Evolutionary conservation across 2,329 filamentous ascomycete genomes (phyloP).

Genomic region (Laburnicola sp.): DNA sequence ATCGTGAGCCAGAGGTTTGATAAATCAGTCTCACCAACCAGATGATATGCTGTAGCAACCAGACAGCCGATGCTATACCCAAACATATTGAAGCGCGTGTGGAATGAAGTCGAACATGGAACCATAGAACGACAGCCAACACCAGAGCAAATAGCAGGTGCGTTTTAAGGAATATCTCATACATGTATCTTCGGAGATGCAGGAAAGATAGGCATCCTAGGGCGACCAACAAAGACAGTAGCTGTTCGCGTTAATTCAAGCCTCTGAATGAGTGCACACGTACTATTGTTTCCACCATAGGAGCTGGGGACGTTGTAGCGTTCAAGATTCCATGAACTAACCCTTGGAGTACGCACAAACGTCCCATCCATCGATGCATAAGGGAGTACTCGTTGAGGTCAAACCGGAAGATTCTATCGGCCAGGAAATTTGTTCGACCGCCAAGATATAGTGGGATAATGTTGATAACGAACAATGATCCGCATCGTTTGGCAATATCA

Average conservation of each 20-base stretch:
- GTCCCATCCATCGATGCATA: slow-evolving; percentile 14
- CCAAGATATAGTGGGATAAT: slow-evolving; percentile 14
- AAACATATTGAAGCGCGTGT: neutral
- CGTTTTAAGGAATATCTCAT: slow-evolving; percentile 15
- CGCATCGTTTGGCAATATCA: slow-evolving; percentile 13
- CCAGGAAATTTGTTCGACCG: slow-evolving; percentile 12
- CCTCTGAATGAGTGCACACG: neutral
- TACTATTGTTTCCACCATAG: slow-evolving; percentile 1
- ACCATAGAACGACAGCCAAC: slow-evolving; percentile 7
- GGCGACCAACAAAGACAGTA: slow-evolving; percentile 6
- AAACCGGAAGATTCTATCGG: slow-evolving; percentile 7
- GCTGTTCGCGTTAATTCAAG: slow-evolving; percentile 1
- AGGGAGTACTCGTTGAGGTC: slow-evolving; percentile 6
- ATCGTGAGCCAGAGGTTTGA: neutral
- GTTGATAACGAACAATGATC: slow-evolving; percentile 16
- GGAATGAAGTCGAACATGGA: slow-evolving; percentile 1
- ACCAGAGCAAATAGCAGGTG: slow-evolving; percentile 9
- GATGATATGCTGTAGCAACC: slow-evolving; percentile 2
- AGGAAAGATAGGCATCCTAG: slow-evolving; percentile 10
- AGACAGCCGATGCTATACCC: neutral
- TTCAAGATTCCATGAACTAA: slow-evolving; percentile 9
- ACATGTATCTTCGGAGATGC: slow-evolving; percentile 14
- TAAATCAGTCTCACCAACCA: slow-evolving; percentile 10
- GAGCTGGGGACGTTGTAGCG: neutral
- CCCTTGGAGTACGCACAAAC: slow-evolving; percentile 14